These are phyloP conservation scores for Lanmaoa pseudosensibilis DNA, from an alignment of 768 basidiomycete species.

Conservation along the genomic window DNA sequence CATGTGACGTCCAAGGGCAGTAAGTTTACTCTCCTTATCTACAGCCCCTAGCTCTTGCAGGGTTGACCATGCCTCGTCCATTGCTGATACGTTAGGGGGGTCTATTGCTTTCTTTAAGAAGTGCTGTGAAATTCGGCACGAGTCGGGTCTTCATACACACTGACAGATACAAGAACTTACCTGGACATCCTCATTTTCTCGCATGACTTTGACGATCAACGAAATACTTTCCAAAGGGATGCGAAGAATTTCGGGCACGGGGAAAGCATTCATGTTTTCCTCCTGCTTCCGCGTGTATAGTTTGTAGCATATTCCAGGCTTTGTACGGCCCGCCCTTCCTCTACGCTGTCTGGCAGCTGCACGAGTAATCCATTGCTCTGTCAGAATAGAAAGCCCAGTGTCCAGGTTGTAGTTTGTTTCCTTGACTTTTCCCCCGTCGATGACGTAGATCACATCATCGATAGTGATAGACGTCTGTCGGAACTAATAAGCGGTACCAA, in stretches of 20 bases:
- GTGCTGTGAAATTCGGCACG: slow-evolving; percentile 35
- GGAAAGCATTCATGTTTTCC: slow-evolving; percentile 64
- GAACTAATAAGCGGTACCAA: background rate
- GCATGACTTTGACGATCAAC: slow-evolving; percentile 77
- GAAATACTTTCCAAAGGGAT: slow-evolving; percentile 83
- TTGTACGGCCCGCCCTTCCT: slow-evolving; percentile 88
- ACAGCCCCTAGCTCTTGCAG: slow-evolving; percentile 80
- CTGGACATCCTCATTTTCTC: slow-evolving; percentile 76
- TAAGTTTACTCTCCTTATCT: slow-evolving; percentile 59
- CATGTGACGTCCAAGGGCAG: slow-evolving; percentile 81
- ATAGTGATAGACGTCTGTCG: slow-evolving; percentile 85
- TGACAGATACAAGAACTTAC: slow-evolving; percentile 36
- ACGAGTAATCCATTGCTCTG: slow-evolving; percentile 74
- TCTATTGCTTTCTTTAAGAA: slow-evolving; percentile 78
- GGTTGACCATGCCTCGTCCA: slow-evolving; percentile 74
- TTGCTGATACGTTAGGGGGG: slow-evolving; percentile 72
- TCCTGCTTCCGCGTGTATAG: slow-evolving; percentile 78
- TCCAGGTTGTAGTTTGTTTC: slow-evolving; percentile 74
- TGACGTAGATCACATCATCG: slow-evolving; percentile 82
- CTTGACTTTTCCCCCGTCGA: slow-evolving; percentile 85
- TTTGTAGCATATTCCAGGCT: slow-evolving; percentile 83
- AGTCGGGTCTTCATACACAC: background rate
- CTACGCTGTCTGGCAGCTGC: slow-evolving; percentile 83
- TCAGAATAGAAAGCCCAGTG: slow-evolving; percentile 69
- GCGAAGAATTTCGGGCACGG: slow-evolving; percentile 85